Conservation (phyloP, 176 grass and related monocot species). For the Puya raimondii region DNA sequence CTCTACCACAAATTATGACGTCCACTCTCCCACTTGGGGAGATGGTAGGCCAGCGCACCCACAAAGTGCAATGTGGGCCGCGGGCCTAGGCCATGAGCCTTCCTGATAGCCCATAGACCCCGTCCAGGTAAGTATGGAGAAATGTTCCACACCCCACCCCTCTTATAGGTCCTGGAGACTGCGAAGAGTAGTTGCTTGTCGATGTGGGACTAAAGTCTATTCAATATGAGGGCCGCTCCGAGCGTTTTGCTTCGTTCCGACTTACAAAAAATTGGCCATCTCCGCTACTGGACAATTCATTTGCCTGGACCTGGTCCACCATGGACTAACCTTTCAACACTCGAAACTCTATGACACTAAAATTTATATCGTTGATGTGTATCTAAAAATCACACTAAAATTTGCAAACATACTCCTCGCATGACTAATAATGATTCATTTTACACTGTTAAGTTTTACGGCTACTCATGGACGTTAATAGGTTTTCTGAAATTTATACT, state of each 20-base stretch:
- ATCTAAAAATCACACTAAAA: too few relatives aligned
- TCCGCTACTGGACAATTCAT: background rate
- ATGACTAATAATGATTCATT: too few relatives aligned
- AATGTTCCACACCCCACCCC: background rate
- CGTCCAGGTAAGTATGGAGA: background rate
- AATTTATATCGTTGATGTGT: too few relatives aligned
- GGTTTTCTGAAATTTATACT: too few relatives aligned
- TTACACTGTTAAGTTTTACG: too few relatives aligned
- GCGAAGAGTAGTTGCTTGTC: background rate
- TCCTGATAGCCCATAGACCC: background rate
- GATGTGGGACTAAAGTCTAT: background rate
- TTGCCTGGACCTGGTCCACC: too few relatives aligned
- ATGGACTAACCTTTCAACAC: too few relatives aligned
- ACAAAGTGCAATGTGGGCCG: background rate
- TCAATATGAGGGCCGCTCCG: background rate
- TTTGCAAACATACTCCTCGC: too few relatives aligned
- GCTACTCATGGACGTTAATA: too few relatives aligned
- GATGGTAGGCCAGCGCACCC: constrained; percentile 4
- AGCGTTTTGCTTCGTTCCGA: background rate
- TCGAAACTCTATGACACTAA: too few relatives aligned
- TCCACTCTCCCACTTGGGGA: constrained; percentile 7
- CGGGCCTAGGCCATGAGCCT: background rate
- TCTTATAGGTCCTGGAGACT: background rate
- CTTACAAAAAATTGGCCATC: background rate
- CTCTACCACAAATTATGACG: constrained; percentile 2